Conservation (phyloP, 306 rosid species). For the Acacia melanoxylon region DNA sequence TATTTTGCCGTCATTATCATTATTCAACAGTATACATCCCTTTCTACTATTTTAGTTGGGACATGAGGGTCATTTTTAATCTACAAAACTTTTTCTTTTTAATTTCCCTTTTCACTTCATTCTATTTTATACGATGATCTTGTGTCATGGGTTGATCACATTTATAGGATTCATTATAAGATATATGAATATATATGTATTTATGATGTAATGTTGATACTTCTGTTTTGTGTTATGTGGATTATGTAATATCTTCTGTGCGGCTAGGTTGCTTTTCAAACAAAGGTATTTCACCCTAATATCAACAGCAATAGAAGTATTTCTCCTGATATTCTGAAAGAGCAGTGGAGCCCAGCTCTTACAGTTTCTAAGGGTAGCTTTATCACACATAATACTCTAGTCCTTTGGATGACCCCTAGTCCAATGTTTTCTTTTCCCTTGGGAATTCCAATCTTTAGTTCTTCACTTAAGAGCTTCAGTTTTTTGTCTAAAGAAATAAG, state of each 20-base stretch:
- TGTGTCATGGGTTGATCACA: conserved; percentile 2
- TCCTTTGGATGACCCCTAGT: neutral
- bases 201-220: neutral
- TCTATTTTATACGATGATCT: neutral
- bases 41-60: neutral
- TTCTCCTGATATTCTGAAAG: conserved; percentile 49
- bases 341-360: conserved; percentile 49
- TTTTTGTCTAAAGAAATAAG: neutral
- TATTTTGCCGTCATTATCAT: neutral
- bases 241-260: neutral
- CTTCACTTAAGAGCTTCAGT: neutral
- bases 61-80: neutral
- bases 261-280: conserved; percentile 53
- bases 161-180: neutral
- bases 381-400: neutral
- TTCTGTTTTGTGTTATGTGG: neutral
- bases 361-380: conserved; percentile 40
- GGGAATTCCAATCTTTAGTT: neutral
- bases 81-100: neutral
- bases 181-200: neutral
- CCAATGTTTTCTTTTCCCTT: neutral
- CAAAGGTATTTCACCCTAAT: conserved; percentile 63
- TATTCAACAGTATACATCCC: neutral
- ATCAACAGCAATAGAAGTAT: conserved; percentile 64
- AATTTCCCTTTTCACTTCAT: neutral